phyloP scores from a whole-genome alignment of 306 rosid species.

The Cicer arietinum region DNA sequence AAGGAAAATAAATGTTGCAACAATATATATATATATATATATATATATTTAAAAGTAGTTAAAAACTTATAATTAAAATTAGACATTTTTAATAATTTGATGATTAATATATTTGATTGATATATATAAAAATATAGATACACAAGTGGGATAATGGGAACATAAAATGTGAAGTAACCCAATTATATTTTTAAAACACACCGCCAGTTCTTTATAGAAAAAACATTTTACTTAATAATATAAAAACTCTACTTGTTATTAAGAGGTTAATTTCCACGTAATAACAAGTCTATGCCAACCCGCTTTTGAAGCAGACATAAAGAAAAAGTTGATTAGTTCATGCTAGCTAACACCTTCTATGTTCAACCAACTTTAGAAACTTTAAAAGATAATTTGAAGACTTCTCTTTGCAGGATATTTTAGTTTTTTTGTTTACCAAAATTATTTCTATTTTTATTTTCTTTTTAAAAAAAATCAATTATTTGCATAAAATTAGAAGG shows the following conservation, averaged over 20 bases:
- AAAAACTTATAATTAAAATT: too few relatives aligned
- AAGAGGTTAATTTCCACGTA: constrained; percentile 47
- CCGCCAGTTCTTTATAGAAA: constrained; percentile 25
- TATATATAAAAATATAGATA: too few relatives aligned
- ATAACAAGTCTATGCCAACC: constrained; percentile 41
- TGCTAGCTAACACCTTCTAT: constrained; percentile 29
- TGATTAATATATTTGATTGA: too few relatives aligned
- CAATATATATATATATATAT: background rate
- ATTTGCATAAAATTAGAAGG: constrained; percentile 3
- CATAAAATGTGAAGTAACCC: too few relatives aligned
- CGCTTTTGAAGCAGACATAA: constrained; percentile 45
- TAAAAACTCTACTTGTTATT: constrained; percentile 41
- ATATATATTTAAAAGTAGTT: too few relatives aligned
- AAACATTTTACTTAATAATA: constrained; percentile 17
- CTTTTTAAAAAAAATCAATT: background rate
- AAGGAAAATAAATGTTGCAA: background rate
- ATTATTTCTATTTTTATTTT: background rate
- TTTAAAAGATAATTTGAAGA: constrained; percentile 36
- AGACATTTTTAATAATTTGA: too few relatives aligned
- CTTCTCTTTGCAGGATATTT: constrained; percentile 17
- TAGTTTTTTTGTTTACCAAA: background rate
- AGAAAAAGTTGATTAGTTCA: constrained; percentile 35
- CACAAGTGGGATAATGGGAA: too few relatives aligned
- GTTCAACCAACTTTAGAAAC: constrained; percentile 29
- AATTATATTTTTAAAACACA: background rate